Conservation (phyloP, 108 stramenopile species). For the Discostella pseudostelligera region DNA sequence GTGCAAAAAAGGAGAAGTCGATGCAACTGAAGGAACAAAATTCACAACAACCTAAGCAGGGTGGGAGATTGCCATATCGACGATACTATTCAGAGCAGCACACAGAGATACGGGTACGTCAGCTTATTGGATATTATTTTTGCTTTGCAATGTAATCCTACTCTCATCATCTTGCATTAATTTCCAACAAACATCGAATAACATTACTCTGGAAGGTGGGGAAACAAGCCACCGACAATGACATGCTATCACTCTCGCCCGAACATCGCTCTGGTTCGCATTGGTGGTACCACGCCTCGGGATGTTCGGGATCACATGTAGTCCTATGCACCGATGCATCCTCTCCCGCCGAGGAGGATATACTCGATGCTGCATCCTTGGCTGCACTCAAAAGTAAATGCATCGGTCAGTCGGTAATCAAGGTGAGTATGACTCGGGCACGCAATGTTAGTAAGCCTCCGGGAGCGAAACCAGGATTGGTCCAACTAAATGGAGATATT, state of each 20-base stretch:
- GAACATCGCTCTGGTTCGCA: conserved; percentile 77
- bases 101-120: conserved; percentile 71
- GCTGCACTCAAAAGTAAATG: conserved; percentile 88
- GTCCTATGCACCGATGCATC: conserved; percentile 69
- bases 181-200: too few species aligned
- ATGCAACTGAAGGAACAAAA: conserved; percentile 2
- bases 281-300: conserved; percentile 92
- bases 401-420: conserved; percentile 61
- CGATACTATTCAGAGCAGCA: conserved; percentile 61
- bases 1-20: conserved; percentile 23
- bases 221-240: conserved; percentile 86
- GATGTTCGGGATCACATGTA: conserved; percentile 89
- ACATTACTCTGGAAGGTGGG: conserved; percentile 79
- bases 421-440: conserved; percentile 77
- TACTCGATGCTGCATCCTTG: conserved; percentile 77
- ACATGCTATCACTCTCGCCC: conserved; percentile 68
- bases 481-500: conserved; percentile 75
- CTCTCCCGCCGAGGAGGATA: conserved; percentile 60
- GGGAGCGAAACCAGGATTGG: conserved; percentile 86
- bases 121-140: too few species aligned
- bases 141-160: too few species aligned
- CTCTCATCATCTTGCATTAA: conserved; percentile 11
- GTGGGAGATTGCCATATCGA: conserved; percentile 71
- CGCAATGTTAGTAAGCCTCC: conserved; percentile 87
- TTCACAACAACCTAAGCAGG: conserved; percentile 10